These are phyloP conservation scores for Amanita jacksonii DNA, from an alignment of 768 basidiomycete species.

Conservation along the genomic window DNA sequence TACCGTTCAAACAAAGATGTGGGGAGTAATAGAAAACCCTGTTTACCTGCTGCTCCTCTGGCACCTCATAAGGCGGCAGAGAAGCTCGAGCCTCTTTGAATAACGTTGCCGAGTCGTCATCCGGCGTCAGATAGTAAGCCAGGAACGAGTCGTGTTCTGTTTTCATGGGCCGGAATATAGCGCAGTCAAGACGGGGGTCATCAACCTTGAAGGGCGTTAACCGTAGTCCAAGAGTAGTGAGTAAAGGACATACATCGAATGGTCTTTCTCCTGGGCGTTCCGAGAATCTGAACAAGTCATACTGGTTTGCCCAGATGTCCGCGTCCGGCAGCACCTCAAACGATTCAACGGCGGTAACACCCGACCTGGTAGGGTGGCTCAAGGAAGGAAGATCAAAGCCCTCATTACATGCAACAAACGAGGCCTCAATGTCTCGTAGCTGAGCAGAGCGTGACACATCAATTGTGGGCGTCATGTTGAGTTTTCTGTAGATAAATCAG, in stretches of 20 bases:
- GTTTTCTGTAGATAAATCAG: constrained; percentile 31
- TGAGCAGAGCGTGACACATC: constrained; percentile 73
- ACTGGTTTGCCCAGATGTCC: constrained; percentile 84
- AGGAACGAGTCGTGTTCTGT: constrained; percentile 84
- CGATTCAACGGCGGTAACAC: constrained; percentile 66
- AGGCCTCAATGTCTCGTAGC: constrained; percentile 68
- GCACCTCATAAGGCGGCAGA: constrained; percentile 33
- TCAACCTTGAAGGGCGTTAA: constrained; percentile 36
- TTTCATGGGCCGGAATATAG: constrained; percentile 80
- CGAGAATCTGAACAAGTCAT: constrained; percentile 79
- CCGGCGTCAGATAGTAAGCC: constrained; percentile 72
- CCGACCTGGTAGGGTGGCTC: constrained; percentile 72
- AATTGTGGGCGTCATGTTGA: constrained; percentile 34
- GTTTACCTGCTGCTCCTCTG: constrained; percentile 48
- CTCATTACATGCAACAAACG: constrained; percentile 56
- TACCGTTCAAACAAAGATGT: constrained; percentile 1
- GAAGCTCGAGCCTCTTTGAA: constrained; percentile 51
- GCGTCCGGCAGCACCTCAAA: constrained; percentile 80
- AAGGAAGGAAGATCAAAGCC: constrained; percentile 49
- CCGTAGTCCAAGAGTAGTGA: not conserved
- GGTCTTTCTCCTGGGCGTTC: constrained; percentile 78
- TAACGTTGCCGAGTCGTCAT: constrained; percentile 57
- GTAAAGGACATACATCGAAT: constrained; percentile 42
- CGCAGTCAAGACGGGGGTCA: constrained; percentile 78
- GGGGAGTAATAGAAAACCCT: not conserved